phyloP scores from a whole-genome alignment of 805 yeast species.

The Tetrapisispora namnaoensis region DNA sequence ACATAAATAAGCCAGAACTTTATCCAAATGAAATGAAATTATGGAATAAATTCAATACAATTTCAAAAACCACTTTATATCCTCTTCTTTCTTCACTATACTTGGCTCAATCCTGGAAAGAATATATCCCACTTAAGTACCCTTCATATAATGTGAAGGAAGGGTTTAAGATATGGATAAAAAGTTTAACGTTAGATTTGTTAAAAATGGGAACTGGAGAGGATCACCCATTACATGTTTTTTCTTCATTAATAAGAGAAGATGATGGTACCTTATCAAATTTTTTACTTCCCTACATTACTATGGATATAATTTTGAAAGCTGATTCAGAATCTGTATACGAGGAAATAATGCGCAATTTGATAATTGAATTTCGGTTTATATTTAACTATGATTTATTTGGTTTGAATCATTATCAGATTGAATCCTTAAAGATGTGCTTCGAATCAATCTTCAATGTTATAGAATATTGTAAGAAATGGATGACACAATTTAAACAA shows the following conservation, averaged over 20 bases:
- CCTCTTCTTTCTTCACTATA: conserved; percentile 72
- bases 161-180: conserved; percentile 63
- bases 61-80: conserved; percentile 60
- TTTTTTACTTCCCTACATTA: conserved; percentile 67
- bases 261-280: conserved; percentile 60
- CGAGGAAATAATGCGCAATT: conserved; percentile 33
- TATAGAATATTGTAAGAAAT: conserved; percentile 73
- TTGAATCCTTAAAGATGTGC: conserved; percentile 53
- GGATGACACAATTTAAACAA: conserved; percentile 43
- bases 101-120: conserved; percentile 43
- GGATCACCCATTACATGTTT: conserved; percentile 46
- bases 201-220: conserved; percentile 33
- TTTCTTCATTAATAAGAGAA: conserved; percentile 54
- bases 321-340: conserved; percentile 35
- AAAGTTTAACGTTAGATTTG: conserved; percentile 56
- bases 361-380: conserved; percentile 49
- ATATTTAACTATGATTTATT: conserved; percentile 44
- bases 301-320: conserved; percentile 51
- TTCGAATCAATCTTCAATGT: conserved; percentile 69
- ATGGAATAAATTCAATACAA: conserved; percentile 57
- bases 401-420: conserved; percentile 39
- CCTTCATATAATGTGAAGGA: conserved; percentile 55
- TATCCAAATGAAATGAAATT: conserved; percentile 29
- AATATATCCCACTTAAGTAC: conserved; percentile 38
- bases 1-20: conserved; percentile 17